Percentiles rank a stretch among this genome's conserved stretches.
Conservation (phyloP, 2,329 filamentous ascomycete species). For the Nemania sp. region DNA sequence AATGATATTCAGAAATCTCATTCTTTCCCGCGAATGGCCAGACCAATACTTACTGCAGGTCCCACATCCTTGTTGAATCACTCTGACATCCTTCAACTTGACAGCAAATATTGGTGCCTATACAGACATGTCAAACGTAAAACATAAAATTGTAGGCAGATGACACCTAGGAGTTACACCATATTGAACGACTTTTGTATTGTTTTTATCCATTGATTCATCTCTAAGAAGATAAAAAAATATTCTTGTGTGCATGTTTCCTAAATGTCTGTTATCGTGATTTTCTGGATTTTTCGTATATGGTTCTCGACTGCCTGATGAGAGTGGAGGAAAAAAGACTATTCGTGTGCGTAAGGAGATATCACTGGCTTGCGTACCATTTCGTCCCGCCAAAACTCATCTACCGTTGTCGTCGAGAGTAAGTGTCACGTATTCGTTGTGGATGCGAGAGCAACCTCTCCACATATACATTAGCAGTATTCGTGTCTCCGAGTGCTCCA, state of each 20-base stretch:
- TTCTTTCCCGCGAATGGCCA: too few species aligned
- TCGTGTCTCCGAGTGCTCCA: background rate
- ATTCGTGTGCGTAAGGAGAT: conserved; percentile 34
- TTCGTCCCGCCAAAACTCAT: conserved; percentile 16
- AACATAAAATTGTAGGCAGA: too few species aligned
- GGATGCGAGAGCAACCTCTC: background rate
- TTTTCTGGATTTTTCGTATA: conserved; percentile 4
- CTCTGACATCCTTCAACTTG: too few species aligned
- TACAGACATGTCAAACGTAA: too few species aligned
- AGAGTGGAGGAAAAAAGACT: conserved; percentile 13
- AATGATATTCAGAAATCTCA: too few species aligned
- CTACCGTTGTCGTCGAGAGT: conserved; percentile 12
- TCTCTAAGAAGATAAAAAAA: conserved; percentile 26
- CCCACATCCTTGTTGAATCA: too few species aligned
- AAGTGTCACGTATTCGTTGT: background rate
- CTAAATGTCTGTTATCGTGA: conserved; percentile 19
- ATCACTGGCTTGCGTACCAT: conserved; percentile 14
- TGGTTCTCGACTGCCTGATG: conserved; percentile 4
- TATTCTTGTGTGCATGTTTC: conserved; percentile 18
- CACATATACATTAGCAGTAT: background rate
- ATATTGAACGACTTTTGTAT: conserved; percentile 19
- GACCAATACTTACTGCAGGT: too few species aligned
- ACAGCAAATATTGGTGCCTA: background rate
- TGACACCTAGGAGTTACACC: background rate
- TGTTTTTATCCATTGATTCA: conserved; percentile 25